These are phyloP conservation scores for Coemansia furcata DNA, from an alignment of 192 early-diverging fungal genomes.

Conservation along the genomic window DNA sequence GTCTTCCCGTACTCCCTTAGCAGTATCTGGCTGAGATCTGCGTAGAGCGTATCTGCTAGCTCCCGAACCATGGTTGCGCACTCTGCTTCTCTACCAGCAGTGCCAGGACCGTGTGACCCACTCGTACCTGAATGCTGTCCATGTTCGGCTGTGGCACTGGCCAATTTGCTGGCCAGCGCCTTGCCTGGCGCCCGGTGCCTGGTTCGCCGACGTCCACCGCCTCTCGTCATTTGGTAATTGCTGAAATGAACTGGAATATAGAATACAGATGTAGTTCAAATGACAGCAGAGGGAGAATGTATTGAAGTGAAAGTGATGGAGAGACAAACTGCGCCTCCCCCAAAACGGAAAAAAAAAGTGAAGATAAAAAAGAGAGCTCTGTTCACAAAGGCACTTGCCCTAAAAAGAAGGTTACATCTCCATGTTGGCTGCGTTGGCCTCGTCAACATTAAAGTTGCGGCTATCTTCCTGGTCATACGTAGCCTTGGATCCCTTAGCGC, in stretches of 20 bases:
- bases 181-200: not conserved
- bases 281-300: not conserved
- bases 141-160: not conserved
- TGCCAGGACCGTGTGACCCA: not conserved
- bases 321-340: not conserved
- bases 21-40: not conserved
- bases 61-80: not conserved
- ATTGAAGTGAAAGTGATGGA: not conserved
- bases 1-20: slow-evolving; percentile 4
- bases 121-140: not conserved
- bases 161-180: not conserved
- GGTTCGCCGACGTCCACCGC: not conserved
- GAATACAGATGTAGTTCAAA: not conserved
- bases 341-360: not conserved
- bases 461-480: slow-evolving; percentile 8
- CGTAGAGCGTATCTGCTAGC: not conserved
- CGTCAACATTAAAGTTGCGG: slow-evolving; percentile 9
- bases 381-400: not conserved
- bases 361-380: not conserved
- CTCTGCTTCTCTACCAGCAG: not conserved
- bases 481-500: slow-evolving; percentile 15
- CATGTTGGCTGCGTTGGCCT: slow-evolving; percentile 24
- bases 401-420: slow-evolving; percentile 19
- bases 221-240: not conserved
- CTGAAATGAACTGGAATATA: not conserved